Conservation (phyloP, 208 protist species). For the Leishmania martiniquensis region DNA sequence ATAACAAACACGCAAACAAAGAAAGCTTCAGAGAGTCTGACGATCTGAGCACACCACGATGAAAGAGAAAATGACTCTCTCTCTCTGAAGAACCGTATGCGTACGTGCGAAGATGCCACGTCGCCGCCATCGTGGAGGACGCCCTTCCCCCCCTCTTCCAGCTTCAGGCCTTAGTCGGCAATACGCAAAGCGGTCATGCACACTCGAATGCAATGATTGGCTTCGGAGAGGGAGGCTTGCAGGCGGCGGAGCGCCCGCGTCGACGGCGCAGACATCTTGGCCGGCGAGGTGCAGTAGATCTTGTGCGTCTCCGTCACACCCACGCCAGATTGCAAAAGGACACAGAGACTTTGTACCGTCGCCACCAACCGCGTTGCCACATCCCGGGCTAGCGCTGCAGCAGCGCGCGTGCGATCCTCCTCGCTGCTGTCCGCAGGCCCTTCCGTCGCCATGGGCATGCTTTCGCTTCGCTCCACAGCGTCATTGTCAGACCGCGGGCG, state of each 20-base stretch:
- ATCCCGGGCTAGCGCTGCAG: constrained; percentile 5
- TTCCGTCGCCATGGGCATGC: neutral
- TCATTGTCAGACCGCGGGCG: neutral
- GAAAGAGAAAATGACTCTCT: constrained; percentile 5
- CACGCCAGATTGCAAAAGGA: constrained; percentile 15
- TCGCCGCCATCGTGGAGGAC: neutral
- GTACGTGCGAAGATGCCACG: neutral
- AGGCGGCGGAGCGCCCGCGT: constrained; percentile 35
- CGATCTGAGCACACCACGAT: neutral
- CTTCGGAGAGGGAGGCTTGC: constrained; percentile 21
- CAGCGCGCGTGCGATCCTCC: constrained; percentile 10
- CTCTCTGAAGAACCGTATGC: neutral
- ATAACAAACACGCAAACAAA: too few species aligned
- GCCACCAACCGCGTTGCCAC: constrained; percentile 4
- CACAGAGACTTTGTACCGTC: constrained; percentile 18
- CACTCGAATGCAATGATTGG: constrained; percentile 11
- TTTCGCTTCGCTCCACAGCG: constrained; percentile 10
- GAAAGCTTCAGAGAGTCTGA: neutral
- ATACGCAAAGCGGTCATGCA: constrained; percentile 15
- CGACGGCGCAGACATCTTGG: constrained; percentile 15
- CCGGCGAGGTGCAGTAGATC: constrained; percentile 2
- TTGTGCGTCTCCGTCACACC: neutral
- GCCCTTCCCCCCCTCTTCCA: neutral
- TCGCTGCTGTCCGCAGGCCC: constrained; percentile 2
- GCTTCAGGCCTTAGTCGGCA: constrained; percentile 1